phyloP scores from a whole-genome alignment of 2,329 filamentous ascomycete species.

The Amauroascus niger region DNA sequence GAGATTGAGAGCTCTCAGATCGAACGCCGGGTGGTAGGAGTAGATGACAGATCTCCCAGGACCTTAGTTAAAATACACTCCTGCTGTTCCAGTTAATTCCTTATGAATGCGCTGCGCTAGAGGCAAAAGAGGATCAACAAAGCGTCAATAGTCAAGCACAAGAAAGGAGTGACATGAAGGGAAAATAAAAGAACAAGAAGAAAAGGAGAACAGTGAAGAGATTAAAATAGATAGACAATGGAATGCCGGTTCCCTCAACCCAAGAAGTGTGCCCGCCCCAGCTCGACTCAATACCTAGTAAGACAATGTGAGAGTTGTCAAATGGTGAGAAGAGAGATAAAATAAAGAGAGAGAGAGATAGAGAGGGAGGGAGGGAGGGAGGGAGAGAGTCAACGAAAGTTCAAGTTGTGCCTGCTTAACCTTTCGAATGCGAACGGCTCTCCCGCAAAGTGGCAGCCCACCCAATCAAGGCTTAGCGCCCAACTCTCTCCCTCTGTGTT shows the following conservation, averaged over 20 bases:
- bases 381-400: background rate
- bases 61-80: background rate
- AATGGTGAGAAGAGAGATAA: too few species aligned
- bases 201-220: too few species aligned
- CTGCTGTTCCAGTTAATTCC: background rate
- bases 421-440: background rate
- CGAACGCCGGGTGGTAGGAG: background rate
- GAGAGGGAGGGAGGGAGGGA: background rate
- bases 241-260: background rate
- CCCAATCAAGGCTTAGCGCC: slow-evolving; percentile 8
- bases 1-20: background rate
- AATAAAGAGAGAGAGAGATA: background rate
- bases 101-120: background rate
- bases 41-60: background rate
- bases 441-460: background rate
- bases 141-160: background rate
- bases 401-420: slow-evolving; percentile 6
- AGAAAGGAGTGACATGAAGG: slow-evolving; percentile 12
- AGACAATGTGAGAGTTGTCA: too few species aligned
- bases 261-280: background rate
- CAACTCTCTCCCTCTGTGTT: background rate
- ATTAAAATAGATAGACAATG: slow-evolving; percentile 8
- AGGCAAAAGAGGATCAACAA: background rate
- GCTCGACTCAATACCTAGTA: too few species aligned
- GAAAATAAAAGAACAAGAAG: slow-evolving; percentile 7